A percentile compares a stretch with the other conserved stretches of the same genome.
Conservation (phyloP, 208 protist genomes). For the Trypanosoma platydactyli region DNA sequence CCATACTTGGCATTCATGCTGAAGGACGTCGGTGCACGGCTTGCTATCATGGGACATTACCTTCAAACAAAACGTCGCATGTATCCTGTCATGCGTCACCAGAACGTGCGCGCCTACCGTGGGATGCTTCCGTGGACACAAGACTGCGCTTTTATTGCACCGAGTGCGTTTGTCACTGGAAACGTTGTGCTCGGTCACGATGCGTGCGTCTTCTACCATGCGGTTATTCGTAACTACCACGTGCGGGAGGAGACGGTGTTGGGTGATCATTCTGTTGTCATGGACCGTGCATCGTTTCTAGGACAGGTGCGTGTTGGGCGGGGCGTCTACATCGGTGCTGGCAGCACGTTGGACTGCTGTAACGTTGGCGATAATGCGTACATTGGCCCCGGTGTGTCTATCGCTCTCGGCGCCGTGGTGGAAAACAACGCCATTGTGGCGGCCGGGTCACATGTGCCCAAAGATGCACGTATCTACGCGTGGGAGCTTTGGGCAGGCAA, state of each 20-base stretch:
- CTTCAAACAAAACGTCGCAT: constrained; percentile 61
- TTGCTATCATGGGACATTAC: constrained; percentile 70
- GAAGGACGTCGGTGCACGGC: constrained; percentile 77
- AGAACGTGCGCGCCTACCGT: constrained; percentile 84
- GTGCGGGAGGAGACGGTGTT: constrained; percentile 53
- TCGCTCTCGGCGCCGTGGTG: constrained; percentile 80
- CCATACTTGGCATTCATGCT: constrained; percentile 86
- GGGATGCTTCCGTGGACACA: constrained; percentile 86
- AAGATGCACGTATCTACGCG: constrained; percentile 79
- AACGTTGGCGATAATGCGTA: constrained; percentile 83
- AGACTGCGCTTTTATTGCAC: constrained; percentile 86
- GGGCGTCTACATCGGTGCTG: constrained; percentile 61
- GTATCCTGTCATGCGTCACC: constrained; percentile 85
- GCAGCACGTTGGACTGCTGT: constrained; percentile 82
- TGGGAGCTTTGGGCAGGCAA: constrained; percentile 92
- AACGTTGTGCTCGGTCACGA: constrained; percentile 86
- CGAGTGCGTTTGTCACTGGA: constrained; percentile 80
- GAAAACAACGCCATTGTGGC: constrained; percentile 88
- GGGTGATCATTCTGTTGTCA: constrained; percentile 78
- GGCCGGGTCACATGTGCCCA: constrained; percentile 76
- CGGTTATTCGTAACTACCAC: constrained; percentile 88
- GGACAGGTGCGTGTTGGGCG: constrained; percentile 74
- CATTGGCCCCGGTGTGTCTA: constrained; percentile 75
- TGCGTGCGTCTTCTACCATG: constrained; percentile 85
- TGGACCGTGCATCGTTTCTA: constrained; percentile 85